phyloP scores from a whole-genome alignment of 345 rosid species.

The Aquilaria malaccensis region DNA sequence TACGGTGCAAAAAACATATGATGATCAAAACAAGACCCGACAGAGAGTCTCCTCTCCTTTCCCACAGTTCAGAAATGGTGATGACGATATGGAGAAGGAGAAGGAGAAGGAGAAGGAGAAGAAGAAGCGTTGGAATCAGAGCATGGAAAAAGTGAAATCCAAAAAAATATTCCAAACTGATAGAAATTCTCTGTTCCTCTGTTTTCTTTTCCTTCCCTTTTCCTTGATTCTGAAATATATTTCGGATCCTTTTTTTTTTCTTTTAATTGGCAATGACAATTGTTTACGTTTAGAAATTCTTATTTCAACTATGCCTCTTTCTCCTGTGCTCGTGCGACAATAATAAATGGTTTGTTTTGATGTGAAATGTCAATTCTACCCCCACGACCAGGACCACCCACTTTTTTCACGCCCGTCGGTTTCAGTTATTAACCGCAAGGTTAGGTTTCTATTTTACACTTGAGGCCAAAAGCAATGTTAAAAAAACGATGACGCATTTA shows the following conservation, averaged over 20 bases:
- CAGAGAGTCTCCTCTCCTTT: background rate
- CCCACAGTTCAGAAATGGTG: slow-evolving; percentile 6
- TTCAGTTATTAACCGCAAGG: slow-evolving; percentile 15
- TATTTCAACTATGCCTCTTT: slow-evolving; percentile 2
- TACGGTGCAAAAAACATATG: slow-evolving; percentile 14
- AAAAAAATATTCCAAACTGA: slow-evolving; percentile 42
- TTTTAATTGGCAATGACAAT: slow-evolving; percentile 22
- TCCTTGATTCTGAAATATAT: slow-evolving; percentile 22
- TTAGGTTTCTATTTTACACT: background rate
- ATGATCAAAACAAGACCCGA: slow-evolving; percentile 23
- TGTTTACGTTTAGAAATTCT: background rate
- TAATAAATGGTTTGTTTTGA: slow-evolving; percentile 15
- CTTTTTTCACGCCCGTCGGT: background rate
- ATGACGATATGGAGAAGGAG: slow-evolving; percentile 13
- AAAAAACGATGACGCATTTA: too few species aligned
- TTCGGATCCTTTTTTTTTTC: slow-evolving; percentile 35
- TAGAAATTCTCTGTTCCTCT: slow-evolving; percentile 24
- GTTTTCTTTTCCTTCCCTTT: slow-evolving; percentile 12
- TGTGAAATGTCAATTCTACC: slow-evolving; percentile 22
- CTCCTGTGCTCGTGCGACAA: slow-evolving; percentile 26
- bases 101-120: slow-evolving; percentile 12
- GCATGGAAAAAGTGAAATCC: slow-evolving; percentile 30
- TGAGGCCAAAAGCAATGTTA: too few species aligned
- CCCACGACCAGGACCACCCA: slow-evolving; percentile 9
- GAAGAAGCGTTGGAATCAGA: slow-evolving; percentile 13